These are phyloP conservation scores for Acanthamoeba polyphaga DNA, from an alignment of 208 protist genomes.

Conservation along the genomic window DNA sequence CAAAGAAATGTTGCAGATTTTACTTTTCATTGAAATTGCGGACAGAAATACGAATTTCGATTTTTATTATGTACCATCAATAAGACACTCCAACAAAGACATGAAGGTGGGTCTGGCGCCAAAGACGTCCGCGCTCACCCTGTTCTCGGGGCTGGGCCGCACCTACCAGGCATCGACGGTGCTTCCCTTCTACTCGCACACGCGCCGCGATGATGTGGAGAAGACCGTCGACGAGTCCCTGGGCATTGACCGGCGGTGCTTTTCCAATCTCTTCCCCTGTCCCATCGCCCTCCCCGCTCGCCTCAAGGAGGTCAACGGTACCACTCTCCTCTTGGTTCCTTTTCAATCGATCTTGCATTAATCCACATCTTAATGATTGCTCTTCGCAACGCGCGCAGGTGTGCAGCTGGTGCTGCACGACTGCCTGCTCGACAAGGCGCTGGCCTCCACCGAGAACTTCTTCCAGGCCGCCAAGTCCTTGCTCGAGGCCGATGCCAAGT, in stretches of 20 bases:
- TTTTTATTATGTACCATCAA: too few species aligned
- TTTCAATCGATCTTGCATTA: too few species aligned
- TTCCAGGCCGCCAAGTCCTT: conserved; percentile 28
- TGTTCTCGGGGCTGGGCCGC: not conserved
- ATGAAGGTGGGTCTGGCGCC: not conserved
- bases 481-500: not conserved
- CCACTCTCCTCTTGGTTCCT: not conserved
- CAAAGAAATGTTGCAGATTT: too few species aligned
- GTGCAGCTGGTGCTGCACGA: not conserved
- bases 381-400: too few species aligned
- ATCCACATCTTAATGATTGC: too few species aligned
- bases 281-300: not conserved
- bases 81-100: not conserved
- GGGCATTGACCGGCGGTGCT: not conserved
- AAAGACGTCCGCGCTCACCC: not conserved
- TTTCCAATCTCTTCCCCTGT: conserved; percentile 33
- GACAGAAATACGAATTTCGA: too few species aligned
- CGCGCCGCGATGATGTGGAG: conserved; percentile 6
- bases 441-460: conserved; percentile 17
- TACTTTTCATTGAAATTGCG: too few species aligned
- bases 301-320: not conserved
- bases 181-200: conserved; percentile 37
- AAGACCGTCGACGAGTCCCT: not conserved
- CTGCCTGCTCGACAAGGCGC: not conserved
- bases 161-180: not conserved